Base-by-base conservation (phyloP, 2,329 filamentous ascomycete species). In the Xylariaceae sp. region DNA sequence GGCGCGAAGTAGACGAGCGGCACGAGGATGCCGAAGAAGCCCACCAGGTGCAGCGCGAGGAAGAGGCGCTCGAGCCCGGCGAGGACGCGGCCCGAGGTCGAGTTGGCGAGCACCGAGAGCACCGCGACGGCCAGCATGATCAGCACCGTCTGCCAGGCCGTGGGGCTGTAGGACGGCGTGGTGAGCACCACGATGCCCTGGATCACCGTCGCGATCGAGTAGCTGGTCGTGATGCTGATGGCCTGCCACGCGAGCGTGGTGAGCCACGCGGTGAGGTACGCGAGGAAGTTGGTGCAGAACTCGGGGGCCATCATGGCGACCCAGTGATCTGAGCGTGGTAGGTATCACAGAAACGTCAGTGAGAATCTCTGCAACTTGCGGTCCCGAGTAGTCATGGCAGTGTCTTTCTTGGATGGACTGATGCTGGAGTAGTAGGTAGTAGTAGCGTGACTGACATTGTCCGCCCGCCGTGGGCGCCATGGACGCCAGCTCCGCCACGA, bases 21-120 rank as follows among this genome's bases (percentile, higher is more conserved):
- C 3, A 47, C 56, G 12, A 67, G 40, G 3, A 56, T 44, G 1
- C 57, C 61, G 9, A 66, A 50, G 22, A 63, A 60, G 26, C 64
- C 63, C 4, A 54, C 49, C 2, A 67, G 46, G 29, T 66, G 49
- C 2, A 51, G 30, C 5, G 51, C 35, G 3, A 52, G 36, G 5
- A 50, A 33, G 2, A 50, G 28, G 5, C 46, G 44, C 26, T 53
- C 50, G 8, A 52, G 40, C 14, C 38, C 46, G 11, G 49, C 46
- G 1, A 52, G 34, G 2, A 37, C n/a, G 2, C 36, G 35, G 5
- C 48, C 38, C 2, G 41, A 40, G 2, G 39, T 42, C 9, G 44
- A 43, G 33, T 53, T 53, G 6, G 51, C 31, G 5, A 36, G 5
- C 8, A 43, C 36, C 1, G 44, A 41, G 13, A 49, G 43, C 1